phyloP scores from a whole-genome alignment of 306 rosid species.

The Astragalus membranaceus region DNA sequence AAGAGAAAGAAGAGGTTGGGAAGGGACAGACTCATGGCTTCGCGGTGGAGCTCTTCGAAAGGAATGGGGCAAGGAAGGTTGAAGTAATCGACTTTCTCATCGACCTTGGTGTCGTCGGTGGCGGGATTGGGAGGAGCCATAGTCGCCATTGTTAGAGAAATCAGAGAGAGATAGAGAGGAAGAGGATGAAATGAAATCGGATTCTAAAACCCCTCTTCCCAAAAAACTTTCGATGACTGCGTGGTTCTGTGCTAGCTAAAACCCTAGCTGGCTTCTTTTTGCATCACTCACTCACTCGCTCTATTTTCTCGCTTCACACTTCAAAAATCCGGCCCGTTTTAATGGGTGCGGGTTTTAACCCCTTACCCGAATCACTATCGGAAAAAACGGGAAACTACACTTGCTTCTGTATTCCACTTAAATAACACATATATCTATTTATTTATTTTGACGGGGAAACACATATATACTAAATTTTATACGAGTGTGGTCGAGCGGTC shows the following conservation, averaged over 20 bases:
- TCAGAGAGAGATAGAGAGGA: not conserved
- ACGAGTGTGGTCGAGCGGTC: too few relatives aligned
- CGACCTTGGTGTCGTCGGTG: conserved; percentile 14
- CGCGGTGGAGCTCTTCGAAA: conserved; percentile 94
- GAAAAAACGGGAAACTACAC: not conserved
- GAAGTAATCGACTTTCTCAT: conserved; percentile 59
- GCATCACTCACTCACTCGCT: not conserved
- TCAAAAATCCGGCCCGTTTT: conserved; percentile 9
- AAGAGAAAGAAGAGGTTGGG: not conserved
- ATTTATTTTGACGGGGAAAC: too few relatives aligned
- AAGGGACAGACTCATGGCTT: conserved; percentile 71
- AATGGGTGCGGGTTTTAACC: not conserved
- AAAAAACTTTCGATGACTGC: not conserved
- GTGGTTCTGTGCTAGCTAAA: not conserved
- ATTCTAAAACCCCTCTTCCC: conserved; percentile 20
- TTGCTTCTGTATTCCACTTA: too few relatives aligned
- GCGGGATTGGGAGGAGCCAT: conserved; percentile 20
- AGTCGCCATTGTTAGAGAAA: conserved; percentile 34
- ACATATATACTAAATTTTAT: too few relatives aligned
- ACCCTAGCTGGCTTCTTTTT: conserved; percentile 15
- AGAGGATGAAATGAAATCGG: not conserved
- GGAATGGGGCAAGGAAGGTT: conserved; percentile 92
- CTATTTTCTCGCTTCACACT: not conserved
- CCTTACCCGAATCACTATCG: not conserved
- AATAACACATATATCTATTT: too few relatives aligned